A percentile compares a stretch with the other conserved stretches of the same genome.
Conservation (phyloP, 164 flowering plant species). For the Berberis vulgaris region DNA sequence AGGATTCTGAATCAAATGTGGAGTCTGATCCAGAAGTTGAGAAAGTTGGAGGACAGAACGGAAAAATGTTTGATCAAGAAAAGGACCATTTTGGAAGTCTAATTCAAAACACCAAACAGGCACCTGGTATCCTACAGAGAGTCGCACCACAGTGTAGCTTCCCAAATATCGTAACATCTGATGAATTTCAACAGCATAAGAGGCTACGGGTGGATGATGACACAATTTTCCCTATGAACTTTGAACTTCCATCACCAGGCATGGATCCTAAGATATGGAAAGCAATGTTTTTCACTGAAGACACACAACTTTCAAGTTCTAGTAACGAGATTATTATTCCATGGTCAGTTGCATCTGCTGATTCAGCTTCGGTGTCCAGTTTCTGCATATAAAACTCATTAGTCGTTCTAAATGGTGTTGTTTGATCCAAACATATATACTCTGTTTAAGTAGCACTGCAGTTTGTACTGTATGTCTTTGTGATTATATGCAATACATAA, state of each 20-base stretch:
- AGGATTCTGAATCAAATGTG: constrained; percentile 40
- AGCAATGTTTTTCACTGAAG: neutral
- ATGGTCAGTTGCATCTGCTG: constrained; percentile 3
- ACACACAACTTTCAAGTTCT: constrained; percentile 4
- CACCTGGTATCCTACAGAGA: neutral
- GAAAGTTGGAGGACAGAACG: neutral
- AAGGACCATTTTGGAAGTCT: neutral
- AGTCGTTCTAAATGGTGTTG: no score
- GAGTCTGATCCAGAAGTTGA: constrained; percentile 29
- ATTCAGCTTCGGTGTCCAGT: constrained; percentile 5
- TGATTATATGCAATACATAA: no score
- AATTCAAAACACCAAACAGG: neutral
- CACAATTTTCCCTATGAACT: neutral
- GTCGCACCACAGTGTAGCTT: neutral
- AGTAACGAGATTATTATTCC: constrained; percentile 5
- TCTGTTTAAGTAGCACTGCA: no score
- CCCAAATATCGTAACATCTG: constrained; percentile 1
- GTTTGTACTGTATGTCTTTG: no score
- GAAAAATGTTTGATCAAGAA: neutral
- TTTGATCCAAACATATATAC: no score
- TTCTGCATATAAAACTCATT: neutral
- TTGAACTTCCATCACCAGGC: constrained; percentile 4
- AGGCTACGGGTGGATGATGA: constrained; percentile 10
- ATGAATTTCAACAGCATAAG: constrained; percentile 17
- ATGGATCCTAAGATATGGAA: neutral